A percentile compares a stretch with the other conserved stretches of the same genome.
These are phyloP conservation scores for Phytophthora sp. DNA, from an alignment of 352 stramenopile species.

Conservation along the genomic window DNA sequence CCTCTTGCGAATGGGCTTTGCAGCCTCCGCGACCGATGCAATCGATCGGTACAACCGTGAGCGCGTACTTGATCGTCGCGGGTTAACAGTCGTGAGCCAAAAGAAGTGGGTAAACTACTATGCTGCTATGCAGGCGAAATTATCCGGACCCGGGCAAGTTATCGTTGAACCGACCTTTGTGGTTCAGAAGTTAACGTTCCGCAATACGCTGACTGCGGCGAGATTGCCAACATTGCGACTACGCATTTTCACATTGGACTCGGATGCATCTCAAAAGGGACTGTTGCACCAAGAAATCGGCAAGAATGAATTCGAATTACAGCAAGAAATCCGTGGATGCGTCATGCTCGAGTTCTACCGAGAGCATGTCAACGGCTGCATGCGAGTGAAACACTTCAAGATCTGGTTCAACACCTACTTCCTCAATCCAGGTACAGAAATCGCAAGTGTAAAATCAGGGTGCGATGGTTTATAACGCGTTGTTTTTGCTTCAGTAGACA, in stretches of 20 bases:
- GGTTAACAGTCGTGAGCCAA: constrained; percentile 72
- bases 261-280: constrained; percentile 31
- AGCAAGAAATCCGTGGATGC: constrained; percentile 51
- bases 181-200: constrained; percentile 46
- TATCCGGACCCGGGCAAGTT: constrained; percentile 2
- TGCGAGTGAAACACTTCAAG: constrained; percentile 70
- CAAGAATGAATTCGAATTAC: constrained; percentile 54
- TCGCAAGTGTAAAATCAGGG: no score
- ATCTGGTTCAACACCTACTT: constrained; percentile 79
- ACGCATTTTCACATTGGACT: constrained; percentile 47
- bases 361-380: constrained; percentile 40
- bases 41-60: constrained; percentile 77
- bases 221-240: constrained; percentile 51
- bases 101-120: constrained; percentile 81
- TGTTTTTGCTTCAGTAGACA: no score
- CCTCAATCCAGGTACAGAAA: constrained; percentile 37
- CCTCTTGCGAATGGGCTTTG: constrained; percentile 69
- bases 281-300: constrained; percentile 58
- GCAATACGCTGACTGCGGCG: constrained; percentile 47
- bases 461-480: background rate
- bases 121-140: constrained; percentile 32
- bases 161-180: constrained; percentile 33
- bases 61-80: constrained; percentile 58
- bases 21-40: constrained; percentile 42
- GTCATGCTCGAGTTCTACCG: constrained; percentile 69